These are phyloP conservation scores for Yueomyces sp. DNA, from an alignment of 1,139 yeast genomes.

Conservation along the genomic window DNA sequence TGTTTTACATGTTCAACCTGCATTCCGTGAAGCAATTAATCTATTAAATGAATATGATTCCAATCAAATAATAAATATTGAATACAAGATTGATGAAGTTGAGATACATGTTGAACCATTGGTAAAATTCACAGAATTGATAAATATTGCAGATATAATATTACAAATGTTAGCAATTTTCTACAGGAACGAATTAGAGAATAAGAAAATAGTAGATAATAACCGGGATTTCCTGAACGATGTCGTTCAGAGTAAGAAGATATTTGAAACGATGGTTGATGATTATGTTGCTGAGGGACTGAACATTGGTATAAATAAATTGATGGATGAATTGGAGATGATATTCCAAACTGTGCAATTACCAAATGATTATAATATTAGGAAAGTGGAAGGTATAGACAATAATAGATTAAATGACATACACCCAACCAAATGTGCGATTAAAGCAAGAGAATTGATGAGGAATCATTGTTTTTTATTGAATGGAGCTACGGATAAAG, in stretches of 20 bases:
- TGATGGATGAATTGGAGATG: constrained; percentile 63
- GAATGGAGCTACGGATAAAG: constrained; percentile 75
- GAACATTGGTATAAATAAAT: constrained; percentile 77
- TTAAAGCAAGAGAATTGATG: constrained; percentile 45
- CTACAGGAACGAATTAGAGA: constrained; percentile 72
- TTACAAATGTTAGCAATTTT: constrained; percentile 89
- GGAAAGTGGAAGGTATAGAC: constrained; percentile 24
- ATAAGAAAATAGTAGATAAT: constrained; percentile 46
- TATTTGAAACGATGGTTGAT: constrained; percentile 71
- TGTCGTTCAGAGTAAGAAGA: constrained; percentile 67
- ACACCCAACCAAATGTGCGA: constrained; percentile 70
- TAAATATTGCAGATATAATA: constrained; percentile 83
- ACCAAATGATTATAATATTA: constrained; percentile 35
- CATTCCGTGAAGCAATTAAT: background rate
- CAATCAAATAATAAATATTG: background rate
- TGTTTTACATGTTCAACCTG: background rate
- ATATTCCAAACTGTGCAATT: constrained; percentile 38
- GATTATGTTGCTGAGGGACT: constrained; percentile 87
- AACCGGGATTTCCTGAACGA: constrained; percentile 71
- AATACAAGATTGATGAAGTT: background rate
- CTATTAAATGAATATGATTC: background rate
- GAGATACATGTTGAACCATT: constrained; percentile 57
- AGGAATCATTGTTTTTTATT: constrained; percentile 65
- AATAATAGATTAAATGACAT: constrained; percentile 15
- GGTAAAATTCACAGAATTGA: constrained; percentile 76